These are phyloP conservation scores for Lactuca saligna DNA, from an alignment of 129 eudicot genomes.

Conservation along the genomic window DNA sequence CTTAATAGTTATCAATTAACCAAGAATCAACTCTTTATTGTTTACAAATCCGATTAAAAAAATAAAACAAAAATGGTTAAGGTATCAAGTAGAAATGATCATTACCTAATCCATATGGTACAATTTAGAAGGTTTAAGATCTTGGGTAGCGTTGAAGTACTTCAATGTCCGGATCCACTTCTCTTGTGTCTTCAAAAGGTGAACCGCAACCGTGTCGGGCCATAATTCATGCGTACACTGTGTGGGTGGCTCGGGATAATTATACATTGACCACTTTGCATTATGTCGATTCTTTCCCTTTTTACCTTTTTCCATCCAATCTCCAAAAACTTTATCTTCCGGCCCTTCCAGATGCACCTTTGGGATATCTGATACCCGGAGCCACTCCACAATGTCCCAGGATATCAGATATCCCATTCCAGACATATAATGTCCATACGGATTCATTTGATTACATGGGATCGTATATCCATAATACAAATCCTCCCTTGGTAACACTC, in stretches of 20 bases:
- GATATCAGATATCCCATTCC: conserved; percentile 90
- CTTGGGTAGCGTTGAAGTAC: conserved; percentile 75
- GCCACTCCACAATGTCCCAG: conserved; percentile 91
- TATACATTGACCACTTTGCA: conserved; percentile 96
- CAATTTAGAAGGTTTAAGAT: conserved; percentile 74
- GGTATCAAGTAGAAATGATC: not conserved
- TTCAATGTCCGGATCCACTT: conserved; percentile 78
- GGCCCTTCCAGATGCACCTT: conserved; percentile 67
- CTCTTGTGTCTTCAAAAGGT: conserved; percentile 77
- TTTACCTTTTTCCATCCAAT: conserved; percentile 66
- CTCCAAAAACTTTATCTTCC: conserved; percentile 76
- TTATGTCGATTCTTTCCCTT: conserved; percentile 71
- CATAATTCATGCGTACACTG: conserved; percentile 81
- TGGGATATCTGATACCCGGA: conserved; percentile 64
- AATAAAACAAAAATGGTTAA: conserved; percentile 34
- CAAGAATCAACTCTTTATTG: conserved; percentile 21
- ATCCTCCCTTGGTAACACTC: conserved; percentile 70
- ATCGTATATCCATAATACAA: conserved; percentile 88
- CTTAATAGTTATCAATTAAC: conserved; percentile 12
- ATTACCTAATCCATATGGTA: conserved; percentile 64
- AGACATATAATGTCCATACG: conserved; percentile 79
- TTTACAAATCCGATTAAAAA: conserved; percentile 14
- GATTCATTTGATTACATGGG: conserved; percentile 85
- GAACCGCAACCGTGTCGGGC: conserved; percentile 86
- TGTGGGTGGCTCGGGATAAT: conserved; percentile 80